These are phyloP conservation scores for Silene uniflora DNA, from an alignment of 148 eudicot species.

Conservation along the genomic window DNA sequence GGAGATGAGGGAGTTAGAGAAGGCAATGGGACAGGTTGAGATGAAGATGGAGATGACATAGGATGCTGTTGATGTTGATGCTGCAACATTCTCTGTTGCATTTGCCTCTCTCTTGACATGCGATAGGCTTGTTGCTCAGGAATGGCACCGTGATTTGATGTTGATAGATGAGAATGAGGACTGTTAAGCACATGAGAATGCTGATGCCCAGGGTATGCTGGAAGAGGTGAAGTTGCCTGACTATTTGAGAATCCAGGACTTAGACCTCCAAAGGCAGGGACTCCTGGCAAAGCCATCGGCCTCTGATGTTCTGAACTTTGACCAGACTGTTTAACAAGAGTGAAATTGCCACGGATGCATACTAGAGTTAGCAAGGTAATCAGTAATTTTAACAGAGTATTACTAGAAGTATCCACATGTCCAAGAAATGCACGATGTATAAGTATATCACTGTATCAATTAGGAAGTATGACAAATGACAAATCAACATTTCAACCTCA, in stretches of 20 bases:
- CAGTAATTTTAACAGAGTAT: background rate
- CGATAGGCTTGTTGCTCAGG: constrained; percentile 66
- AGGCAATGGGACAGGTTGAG: constrained; percentile 49
- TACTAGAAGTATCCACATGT: background rate
- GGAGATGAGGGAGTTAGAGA: constrained; percentile 39
- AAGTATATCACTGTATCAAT: background rate
- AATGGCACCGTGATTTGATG: constrained; percentile 42
- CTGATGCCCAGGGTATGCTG: constrained; percentile 42
- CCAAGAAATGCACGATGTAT: background rate
- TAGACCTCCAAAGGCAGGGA: constrained; percentile 43
- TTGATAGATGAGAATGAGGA: constrained; percentile 58
- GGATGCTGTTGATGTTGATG: constrained; percentile 54
- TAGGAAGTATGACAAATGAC: background rate
- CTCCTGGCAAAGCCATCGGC: constrained; percentile 52
- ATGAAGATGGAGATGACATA: constrained; percentile 48
- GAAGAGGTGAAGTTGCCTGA: constrained; percentile 43
- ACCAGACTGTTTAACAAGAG: constrained; percentile 41
- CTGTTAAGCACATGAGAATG: constrained; percentile 42
- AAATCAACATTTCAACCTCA: background rate
- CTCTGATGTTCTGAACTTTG: constrained; percentile 67
- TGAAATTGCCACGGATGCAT: constrained; percentile 1
- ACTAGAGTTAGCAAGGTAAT: constrained; percentile 10
- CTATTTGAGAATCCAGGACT: constrained; percentile 52
- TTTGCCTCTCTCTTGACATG: constrained; percentile 64
- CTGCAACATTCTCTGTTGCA: constrained; percentile 50